These are phyloP conservation scores for Starmera caribaea DNA, from an alignment of 805 yeast genomes.

Conservation along the genomic window DNA sequence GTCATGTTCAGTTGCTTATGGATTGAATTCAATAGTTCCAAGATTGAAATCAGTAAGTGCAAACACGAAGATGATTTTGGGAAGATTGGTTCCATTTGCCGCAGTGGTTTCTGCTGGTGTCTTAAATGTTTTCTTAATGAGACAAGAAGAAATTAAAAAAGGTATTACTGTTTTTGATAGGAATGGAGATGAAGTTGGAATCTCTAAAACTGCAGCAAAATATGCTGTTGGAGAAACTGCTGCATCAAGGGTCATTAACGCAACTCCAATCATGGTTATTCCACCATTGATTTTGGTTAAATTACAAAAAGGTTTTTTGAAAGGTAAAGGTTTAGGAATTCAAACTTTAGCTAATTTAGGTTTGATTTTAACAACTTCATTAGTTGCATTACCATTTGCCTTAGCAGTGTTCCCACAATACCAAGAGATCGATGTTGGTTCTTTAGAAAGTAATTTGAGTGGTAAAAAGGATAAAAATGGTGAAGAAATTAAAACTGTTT, in stretches of 20 bases:
- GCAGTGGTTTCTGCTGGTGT: constrained; percentile 98
- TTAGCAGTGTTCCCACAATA: constrained; percentile 93
- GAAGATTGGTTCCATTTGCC: constrained; percentile 93
- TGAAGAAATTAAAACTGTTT: constrained; percentile 44
- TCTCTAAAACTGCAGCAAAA: constrained; percentile 77
- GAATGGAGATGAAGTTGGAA: constrained; percentile 59
- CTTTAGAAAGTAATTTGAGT: constrained; percentile 57
- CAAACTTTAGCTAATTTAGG: constrained; percentile 77
- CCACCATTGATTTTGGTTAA: constrained; percentile 82
- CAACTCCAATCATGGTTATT: constrained; percentile 94
- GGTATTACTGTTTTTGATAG: constrained; percentile 68
- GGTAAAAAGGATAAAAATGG: constrained; percentile 57
- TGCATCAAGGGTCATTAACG: constrained; percentile 86
- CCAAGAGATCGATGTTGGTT: constrained; percentile 45
- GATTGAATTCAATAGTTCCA: constrained; percentile 88
- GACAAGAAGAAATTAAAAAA: constrained; percentile 85
- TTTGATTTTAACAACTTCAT: constrained; percentile 74
- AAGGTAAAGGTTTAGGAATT: constrained; percentile 53
- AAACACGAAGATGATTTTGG: constrained; percentile 56
- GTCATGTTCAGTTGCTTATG: constrained; percentile 91
- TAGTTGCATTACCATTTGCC: constrained; percentile 88
- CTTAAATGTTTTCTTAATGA: constrained; percentile 93
- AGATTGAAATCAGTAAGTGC: constrained; percentile 64
- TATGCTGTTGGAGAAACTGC: constrained; percentile 98
- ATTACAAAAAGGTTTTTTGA: constrained; percentile 62